Evolutionary conservation across 2,329 filamentous ascomycete genomes (phyloP), one percentile per base, ranked within the genome.

Genomic region (Fusarium sp.): DNA sequence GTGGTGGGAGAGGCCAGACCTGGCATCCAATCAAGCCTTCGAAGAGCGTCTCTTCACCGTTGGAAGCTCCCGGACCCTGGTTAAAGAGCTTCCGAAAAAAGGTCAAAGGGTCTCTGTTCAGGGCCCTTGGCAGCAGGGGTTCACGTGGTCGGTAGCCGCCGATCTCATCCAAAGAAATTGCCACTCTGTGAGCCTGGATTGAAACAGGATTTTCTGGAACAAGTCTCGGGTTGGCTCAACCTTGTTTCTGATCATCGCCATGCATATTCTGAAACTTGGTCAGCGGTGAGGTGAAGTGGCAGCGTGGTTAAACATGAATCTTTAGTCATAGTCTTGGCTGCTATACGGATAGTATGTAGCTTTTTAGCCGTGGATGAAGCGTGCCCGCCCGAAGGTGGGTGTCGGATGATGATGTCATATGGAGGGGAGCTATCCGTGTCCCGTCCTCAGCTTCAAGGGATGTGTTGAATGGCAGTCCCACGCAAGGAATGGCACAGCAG

Each of bases 241-340:
- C 25, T 29, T 49, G 53, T 59, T 63, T 63, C 57, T 52, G 57
- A 66, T 65, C 62, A 32, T 49, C 62, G 33, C 19, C 39, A 9
- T 66, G 62, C 62, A 65, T 50, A 63, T 63, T 62, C 53, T 68
- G 62, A 69, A 69, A 68, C 66, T 49, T 49, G 48, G 38, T 25
- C 46, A 42, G 36, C 32, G 23, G 44, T 52, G 45, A 52, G 23
- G 37, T 44, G 31, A 60, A 21, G 43, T 32, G 23, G 23, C 23
- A 25, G 23, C 8, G 23, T 25, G 33, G 19, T 42, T 15, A 31
- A 21, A 23, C 23, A 33, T 36, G 31, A 46, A 29, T 23, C 21
- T 48, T 31, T 9, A 21, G 49, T 36, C 44, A 33, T 44, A 45
- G 38, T 45, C 19, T 4, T 19, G 19, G 19, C 19, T 19, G 19